Conservation (phyloP, 2,329 filamentous ascomycete genomes). For the Zasmidium cellare region DNA sequence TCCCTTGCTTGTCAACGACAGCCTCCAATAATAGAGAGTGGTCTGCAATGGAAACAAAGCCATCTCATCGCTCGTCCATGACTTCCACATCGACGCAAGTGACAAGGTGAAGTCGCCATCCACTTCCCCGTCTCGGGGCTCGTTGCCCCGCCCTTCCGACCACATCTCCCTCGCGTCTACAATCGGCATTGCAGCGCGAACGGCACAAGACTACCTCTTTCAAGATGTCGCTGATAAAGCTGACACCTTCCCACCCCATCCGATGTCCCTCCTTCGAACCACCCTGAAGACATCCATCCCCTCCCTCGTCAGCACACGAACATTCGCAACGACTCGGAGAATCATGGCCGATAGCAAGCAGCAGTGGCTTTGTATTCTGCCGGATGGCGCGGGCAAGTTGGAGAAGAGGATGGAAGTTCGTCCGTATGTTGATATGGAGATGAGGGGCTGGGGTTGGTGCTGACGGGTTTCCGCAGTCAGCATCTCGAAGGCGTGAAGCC, state of each 20-base stretch:
- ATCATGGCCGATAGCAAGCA: constrained; percentile 39
- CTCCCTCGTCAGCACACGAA: constrained; percentile 1
- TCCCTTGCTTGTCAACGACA: too few species aligned
- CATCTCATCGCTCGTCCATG: not conserved
- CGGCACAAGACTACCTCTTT: not conserved
- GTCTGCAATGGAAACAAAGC: not conserved
- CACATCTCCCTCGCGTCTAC: not conserved
- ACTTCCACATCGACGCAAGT: not conserved
- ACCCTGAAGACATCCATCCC: not conserved
- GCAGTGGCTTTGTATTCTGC: constrained; percentile 55
- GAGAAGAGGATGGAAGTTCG: constrained; percentile 46
- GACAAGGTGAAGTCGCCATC: not conserved
- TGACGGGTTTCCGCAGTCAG: constrained; percentile 28
- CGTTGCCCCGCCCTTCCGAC: not conserved
- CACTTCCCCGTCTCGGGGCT: not conserved
- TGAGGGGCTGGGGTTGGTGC: not conserved
- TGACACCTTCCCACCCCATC: not conserved
- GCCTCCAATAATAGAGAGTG: too few species aligned
- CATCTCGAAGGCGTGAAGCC: constrained; percentile 61
- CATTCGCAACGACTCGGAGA: constrained; percentile 23
- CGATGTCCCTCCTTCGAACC: constrained; percentile 1
- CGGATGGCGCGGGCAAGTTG: constrained; percentile 45
- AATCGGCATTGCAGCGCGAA: not conserved
- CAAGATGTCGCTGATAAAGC: not conserved
- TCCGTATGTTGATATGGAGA: constrained; percentile 24